phyloP scores from a whole-genome alignment of 371 early-diverging fungal species.

The Apophysomyces trapeziformis region DNA sequence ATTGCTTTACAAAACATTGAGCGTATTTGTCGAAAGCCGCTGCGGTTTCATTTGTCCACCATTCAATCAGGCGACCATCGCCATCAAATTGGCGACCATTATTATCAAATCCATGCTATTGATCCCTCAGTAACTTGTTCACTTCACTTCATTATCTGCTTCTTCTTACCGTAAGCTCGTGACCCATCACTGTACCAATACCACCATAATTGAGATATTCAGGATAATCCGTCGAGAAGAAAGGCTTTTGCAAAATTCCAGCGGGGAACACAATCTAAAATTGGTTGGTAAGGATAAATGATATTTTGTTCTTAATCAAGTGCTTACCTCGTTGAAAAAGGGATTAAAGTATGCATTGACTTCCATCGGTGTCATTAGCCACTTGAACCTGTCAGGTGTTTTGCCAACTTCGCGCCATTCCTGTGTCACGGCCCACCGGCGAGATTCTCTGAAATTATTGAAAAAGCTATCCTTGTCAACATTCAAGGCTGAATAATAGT shows the following conservation, averaged over 20 bases:
- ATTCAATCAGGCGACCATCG: constrained; percentile 46
- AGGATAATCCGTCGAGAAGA: constrained; percentile 44
- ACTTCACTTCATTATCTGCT: not conserved
- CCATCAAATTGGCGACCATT: constrained; percentile 61
- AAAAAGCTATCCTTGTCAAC: constrained; percentile 43
- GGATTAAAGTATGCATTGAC: constrained; percentile 70
- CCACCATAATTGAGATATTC: constrained; percentile 64
- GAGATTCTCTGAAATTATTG: constrained; percentile 39
- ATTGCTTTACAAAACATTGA: constrained; percentile 71
- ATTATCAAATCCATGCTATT: constrained; percentile 56
- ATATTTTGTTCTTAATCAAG: not conserved
- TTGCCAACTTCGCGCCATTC: constrained; percentile 38
- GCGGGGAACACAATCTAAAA: constrained; percentile 61
- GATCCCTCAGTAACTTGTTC: not conserved
- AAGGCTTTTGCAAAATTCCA: constrained; percentile 60
- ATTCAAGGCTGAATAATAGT: constrained; percentile 43
- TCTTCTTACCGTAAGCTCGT: constrained; percentile 60
- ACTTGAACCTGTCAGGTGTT: constrained; percentile 50
- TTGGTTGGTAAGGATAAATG: not conserved
- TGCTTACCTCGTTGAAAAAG: constrained; percentile 40
- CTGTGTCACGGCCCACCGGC: constrained; percentile 24
- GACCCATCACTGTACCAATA: constrained; percentile 64
- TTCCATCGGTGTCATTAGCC: constrained; percentile 62
- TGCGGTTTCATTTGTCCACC: constrained; percentile 68
- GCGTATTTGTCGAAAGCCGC: constrained; percentile 54